Evolutionary conservation across 495 filamentous ascomycete species (phyloP).

Genomic region (Chlorociboria aeruginascens): DNA sequence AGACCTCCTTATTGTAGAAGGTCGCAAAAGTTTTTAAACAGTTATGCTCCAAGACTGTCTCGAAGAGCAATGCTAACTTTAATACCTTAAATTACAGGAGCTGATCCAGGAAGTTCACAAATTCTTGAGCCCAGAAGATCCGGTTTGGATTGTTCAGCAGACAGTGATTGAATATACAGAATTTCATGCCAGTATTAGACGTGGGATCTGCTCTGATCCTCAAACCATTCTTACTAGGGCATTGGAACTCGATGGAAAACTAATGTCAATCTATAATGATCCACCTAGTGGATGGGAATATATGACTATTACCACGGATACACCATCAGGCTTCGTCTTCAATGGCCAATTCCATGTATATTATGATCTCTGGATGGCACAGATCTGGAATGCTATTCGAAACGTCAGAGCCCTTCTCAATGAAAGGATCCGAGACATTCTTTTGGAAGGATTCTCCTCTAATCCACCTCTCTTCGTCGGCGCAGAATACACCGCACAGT

Average conservation of each 20-base stretch:
- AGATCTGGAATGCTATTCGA: slow-evolving; percentile 54
- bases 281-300: slow-evolving; percentile 31
- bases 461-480: slow-evolving; percentile 10
- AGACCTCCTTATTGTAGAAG: too few relatives aligned
- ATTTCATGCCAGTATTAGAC: slow-evolving; percentile 33
- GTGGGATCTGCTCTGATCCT: slow-evolving; percentile 25
- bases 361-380: slow-evolving; percentile 42
- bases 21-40: too few relatives aligned
- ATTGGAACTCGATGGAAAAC: slow-evolving; percentile 37
- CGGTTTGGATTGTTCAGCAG: slow-evolving; percentile 20
- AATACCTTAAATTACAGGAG: too few relatives aligned
- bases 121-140: slow-evolving; percentile 11
- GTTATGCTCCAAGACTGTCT: too few relatives aligned
- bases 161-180: slow-evolving; percentile 30
- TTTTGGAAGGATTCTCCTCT: slow-evolving; percentile 19
- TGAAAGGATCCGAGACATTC: slow-evolving; percentile 32
- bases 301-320: slow-evolving; percentile 20
- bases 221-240: slow-evolving; percentile 33
- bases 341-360: slow-evolving; percentile 51
- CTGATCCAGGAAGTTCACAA: slow-evolving; percentile 21
- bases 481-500: slow-evolving; percentile 10
- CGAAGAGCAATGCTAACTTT: too few relatives aligned
- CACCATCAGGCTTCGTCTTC: slow-evolving; percentile 28
- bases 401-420: slow-evolving; percentile 44
- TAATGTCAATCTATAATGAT: slow-evolving; percentile 29